Conservation (phyloP, 2,329 filamentous ascomycete species). For the Aspergillus luchuensis region DNA sequence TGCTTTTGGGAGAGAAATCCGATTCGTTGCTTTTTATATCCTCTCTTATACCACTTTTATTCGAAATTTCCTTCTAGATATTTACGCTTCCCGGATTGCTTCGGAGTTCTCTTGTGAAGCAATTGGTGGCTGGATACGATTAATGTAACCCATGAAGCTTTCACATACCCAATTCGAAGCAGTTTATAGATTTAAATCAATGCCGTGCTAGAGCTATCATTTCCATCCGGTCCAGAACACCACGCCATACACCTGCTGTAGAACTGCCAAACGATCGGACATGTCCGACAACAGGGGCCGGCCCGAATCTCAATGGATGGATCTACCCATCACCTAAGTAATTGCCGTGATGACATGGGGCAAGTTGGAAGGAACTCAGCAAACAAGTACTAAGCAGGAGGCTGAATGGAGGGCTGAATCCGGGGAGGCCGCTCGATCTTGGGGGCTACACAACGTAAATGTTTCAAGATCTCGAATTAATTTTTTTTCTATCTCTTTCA, state of each 20-base stretch:
- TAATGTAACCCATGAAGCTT: conserved; percentile 32
- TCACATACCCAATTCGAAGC: conserved; percentile 19
- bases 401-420: not conserved
- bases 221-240: not conserved
- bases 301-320: not conserved
- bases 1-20: conserved; percentile 25
- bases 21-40: conserved; percentile 14
- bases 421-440: not conserved
- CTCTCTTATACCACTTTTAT: conserved; percentile 18
- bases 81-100: conserved; percentile 24
- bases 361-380: not conserved
- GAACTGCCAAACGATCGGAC: not conserved
- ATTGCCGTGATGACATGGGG: not conserved
- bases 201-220: not conserved
- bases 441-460: not conserved
- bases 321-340: not conserved
- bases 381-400: not conserved
- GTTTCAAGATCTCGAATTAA: not conserved
- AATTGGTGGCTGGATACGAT: conserved; percentile 29
- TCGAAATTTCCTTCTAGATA: conserved; percentile 14
- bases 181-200: conserved; percentile 8
- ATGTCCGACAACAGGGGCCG: not conserved
- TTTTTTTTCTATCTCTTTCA: not conserved
- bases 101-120: conserved; percentile 27
- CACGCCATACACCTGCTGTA: not conserved